Percentiles rank a stretch among this genome's conserved stretches.
Conservation (phyloP, 768 basidiomycete genomes). For the Russula ochroleuca region DNA sequence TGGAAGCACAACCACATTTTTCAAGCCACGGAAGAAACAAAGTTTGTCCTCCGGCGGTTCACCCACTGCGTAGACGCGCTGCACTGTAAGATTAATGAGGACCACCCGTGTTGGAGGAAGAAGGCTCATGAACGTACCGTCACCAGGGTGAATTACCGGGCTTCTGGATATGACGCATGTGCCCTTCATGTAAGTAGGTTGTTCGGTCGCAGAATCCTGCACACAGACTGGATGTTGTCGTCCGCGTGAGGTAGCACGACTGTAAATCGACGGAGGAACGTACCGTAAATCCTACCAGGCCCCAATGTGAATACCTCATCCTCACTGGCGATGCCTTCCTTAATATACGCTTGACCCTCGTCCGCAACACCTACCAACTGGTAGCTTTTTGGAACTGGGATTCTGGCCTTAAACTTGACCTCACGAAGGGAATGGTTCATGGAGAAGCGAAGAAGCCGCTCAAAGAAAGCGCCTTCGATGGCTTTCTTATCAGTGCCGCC, state of each 20-base stretch:
- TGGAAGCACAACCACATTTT: constrained; percentile 32
- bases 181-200: constrained; percentile 8
- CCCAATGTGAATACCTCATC: constrained; percentile 16
- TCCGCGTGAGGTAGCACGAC: neutral
- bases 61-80: constrained; percentile 33
- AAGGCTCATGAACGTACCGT: constrained; percentile 24
- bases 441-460: constrained; percentile 52
- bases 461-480: constrained; percentile 55
- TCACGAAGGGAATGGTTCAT: constrained; percentile 63
- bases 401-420: constrained; percentile 72
- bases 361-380: constrained; percentile 79
- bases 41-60: constrained; percentile 29
- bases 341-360: constrained; percentile 46
- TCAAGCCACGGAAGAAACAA: constrained; percentile 28
- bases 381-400: constrained; percentile 63
- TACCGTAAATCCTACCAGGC: constrained; percentile 18
- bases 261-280: neutral
- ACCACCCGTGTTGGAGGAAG: neutral
- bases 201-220: constrained; percentile 5
- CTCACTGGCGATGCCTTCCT: constrained; percentile 8
- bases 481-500: constrained; percentile 34
- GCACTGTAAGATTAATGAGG: constrained; percentile 17
- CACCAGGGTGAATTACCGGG: constrained; percentile 38
- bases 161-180: constrained; percentile 31
- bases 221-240: constrained; percentile 16